A percentile compares a stretch with the other conserved stretches of the same genome.
These are phyloP conservation scores for Oldenlandia corymbosa DNA, from an alignment of 257 asterid genomes.

Conservation along the genomic window DNA sequence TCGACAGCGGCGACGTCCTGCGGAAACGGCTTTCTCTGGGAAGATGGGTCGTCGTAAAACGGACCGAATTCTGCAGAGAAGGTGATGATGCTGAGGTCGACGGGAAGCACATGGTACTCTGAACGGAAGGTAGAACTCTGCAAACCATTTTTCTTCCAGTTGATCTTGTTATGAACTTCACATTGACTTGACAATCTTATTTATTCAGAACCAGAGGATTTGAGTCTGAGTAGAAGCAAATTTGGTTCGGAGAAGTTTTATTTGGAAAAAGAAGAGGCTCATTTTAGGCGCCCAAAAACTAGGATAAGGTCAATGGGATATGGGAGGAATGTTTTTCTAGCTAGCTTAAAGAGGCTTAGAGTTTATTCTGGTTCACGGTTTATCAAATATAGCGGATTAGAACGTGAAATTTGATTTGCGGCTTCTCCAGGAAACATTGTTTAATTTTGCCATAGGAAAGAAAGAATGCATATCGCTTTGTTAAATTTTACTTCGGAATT, in stretches of 20 bases:
- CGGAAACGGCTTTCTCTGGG: constrained; percentile 24
- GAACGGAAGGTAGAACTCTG: constrained; percentile 54
- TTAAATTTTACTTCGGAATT: too few species aligned
- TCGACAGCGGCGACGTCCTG: background rate
- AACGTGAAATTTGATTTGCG: too few species aligned
- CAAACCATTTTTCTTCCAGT: constrained; percentile 63
- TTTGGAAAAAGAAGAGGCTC: background rate
- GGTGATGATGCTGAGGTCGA: constrained; percentile 28
- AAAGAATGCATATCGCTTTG: too few species aligned
- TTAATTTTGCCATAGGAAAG: too few species aligned
- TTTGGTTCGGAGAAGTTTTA: background rate
- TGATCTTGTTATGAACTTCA: background rate
- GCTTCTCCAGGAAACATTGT: too few species aligned
- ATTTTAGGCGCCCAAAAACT: background rate
- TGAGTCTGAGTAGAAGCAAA: background rate
- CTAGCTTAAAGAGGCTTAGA: too few species aligned
- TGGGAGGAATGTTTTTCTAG: too few species aligned
- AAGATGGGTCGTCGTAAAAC: constrained; percentile 17
- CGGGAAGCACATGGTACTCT: constrained; percentile 45
- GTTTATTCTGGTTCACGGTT: too few species aligned
- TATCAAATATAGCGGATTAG: too few species aligned
- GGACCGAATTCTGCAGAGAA: constrained; percentile 19
- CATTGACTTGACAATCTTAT: too few species aligned
- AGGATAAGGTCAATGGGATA: constrained; percentile 6
- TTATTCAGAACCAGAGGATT: too few species aligned